Evolutionary conservation across 352 stramenopile species (phyloP).

Genomic region (Phytophthora ohioensis): DNA sequence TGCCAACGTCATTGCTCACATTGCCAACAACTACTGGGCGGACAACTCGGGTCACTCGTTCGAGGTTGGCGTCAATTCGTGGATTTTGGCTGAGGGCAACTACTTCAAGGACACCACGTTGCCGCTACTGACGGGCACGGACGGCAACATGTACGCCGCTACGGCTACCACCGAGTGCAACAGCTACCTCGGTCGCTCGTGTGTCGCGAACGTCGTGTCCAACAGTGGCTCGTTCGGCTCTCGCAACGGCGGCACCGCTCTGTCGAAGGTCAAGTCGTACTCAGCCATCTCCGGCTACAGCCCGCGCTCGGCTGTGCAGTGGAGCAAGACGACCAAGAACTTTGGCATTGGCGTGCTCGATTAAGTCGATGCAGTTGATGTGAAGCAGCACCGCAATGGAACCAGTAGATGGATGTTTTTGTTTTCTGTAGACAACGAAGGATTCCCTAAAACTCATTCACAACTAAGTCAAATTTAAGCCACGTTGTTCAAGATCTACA

Average conservation of each 20-base stretch:
- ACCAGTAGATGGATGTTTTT: constrained; percentile 11
- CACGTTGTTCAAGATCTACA: background rate
- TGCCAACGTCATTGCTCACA: constrained; percentile 36
- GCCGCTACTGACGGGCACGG: constrained; percentile 17
- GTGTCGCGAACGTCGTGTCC: constrained; percentile 36
- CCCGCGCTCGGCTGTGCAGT: constrained; percentile 25
- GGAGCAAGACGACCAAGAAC: constrained; percentile 28
- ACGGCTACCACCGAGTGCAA: constrained; percentile 25
- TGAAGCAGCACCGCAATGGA: background rate
- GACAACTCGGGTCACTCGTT: constrained; percentile 55
- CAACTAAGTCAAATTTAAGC: constrained; percentile 7
- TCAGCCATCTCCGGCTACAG: constrained; percentile 20
- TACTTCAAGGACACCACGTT: constrained; percentile 48
- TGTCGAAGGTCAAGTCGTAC: constrained; percentile 28
- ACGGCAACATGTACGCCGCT: constrained; percentile 29
- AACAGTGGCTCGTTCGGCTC: constrained; percentile 29
- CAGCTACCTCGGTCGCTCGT: constrained; percentile 36
- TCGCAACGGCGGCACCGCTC: constrained; percentile 22
- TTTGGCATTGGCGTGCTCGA: constrained; percentile 37
- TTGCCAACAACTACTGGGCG: constrained; percentile 53
- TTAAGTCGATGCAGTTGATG: constrained; percentile 1
- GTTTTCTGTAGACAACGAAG: constrained; percentile 14
- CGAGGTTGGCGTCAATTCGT: constrained; percentile 40
- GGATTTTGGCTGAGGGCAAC: constrained; percentile 56
- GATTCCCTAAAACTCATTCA: background rate